Base-by-base conservation (phyloP, 140 eudicot species). In the Senecio squalidus region DNA sequence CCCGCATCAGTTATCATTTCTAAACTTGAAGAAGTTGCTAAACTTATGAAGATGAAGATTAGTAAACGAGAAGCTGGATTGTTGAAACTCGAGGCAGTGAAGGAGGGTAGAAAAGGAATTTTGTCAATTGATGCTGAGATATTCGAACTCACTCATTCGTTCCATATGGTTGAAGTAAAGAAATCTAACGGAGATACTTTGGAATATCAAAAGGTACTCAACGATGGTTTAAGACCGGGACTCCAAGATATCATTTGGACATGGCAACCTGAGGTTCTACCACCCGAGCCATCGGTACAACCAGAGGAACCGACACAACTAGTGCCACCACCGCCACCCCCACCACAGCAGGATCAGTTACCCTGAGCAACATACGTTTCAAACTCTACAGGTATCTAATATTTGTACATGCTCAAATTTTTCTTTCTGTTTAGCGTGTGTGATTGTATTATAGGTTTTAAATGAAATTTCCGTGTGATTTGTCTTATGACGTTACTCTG, bases 231-330 rank as follows among this genome's bases (percentile, higher is more conserved):
- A 41, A 73, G 87, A 62, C 94, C 96, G 16, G 89, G 79, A n/a
- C 76, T 88, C 9, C 73, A 75, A 64, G 96, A 88, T 55, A 84
- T 88, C 17, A 84, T 88, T 65, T 88, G 94, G 96, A 77, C 82
- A 45, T 88, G 94, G 96, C 94, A 88, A 72, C 87, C 83, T 1
- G 84, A 80, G 21, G 75, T 25, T 63, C 65, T 60, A 33, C 62
- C 52, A 17, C 48, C 22, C 1, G 61, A 66, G 21, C 76, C 51
- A 28, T 77, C 53, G 5, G 13, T 7, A 25, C 74, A 63, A 47
- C 72, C 51, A 9, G 48, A 25, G 38, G 54, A 51, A 33, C 60
- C 14, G 17, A 27, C 8, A 18, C 56, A 33, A 5, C 13, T 36
- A 36, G n/a, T n/a, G n/a, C n/a, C n/a, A n/a, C 63, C 25, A 15